Base-by-base conservation (phyloP, 2,329 filamentous ascomycete genomes). In the Arachnopeziza araneosa region DNA sequence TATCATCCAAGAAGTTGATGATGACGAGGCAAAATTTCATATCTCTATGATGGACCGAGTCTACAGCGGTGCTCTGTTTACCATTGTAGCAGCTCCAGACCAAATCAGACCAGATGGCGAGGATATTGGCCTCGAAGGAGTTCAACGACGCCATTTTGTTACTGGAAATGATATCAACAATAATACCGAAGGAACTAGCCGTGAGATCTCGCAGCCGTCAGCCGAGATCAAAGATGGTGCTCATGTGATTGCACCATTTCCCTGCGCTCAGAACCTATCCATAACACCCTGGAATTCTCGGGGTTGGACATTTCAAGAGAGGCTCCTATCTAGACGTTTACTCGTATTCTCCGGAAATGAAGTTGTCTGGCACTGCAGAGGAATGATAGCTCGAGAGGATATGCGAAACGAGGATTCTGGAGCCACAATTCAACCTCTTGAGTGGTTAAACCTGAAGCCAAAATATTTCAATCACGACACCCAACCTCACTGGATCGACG, bases 301-400 rank as follows among this genome's bases (percentile, higher is more conserved):
- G 12, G 48, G 19, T 6, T 50, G 48, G 48, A 50, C 48, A 22
- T 50, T 50, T 14, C 48, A 50, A 50, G 48, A 50, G 48, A 50
- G 48, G 48, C 19, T 50, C 48, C 12, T 50, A 6, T 50, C 48
- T n/a, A 4, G 22, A n/a, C 48, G 48, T 6, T 22, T 50, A n/a
- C 48, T 50, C 14, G 19, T n/a, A n/a, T 50, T 50, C 48, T n/a
- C 48, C 19, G 48, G 22, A 30, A 30, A 30, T 30, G 53, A 55
- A 55, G 53, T 55, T 12, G 53, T 55, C 53, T 55, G 53, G 53
- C 53, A 55, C 44, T 55, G 53, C 32, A 55, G 53, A 55, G n/a
- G 48, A 21, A 55, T 55, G 53, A 55, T 55, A 55, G 53, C 53
- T 55, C 53, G 53, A 21, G 53, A 55, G 53, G 53, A 55, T 24